A percentile compares a stretch with the other conserved stretches of the same genome.
Conservation (phyloP, 2,329 filamentous ascomycete genomes). For the Albifimbria verrucaria region DNA sequence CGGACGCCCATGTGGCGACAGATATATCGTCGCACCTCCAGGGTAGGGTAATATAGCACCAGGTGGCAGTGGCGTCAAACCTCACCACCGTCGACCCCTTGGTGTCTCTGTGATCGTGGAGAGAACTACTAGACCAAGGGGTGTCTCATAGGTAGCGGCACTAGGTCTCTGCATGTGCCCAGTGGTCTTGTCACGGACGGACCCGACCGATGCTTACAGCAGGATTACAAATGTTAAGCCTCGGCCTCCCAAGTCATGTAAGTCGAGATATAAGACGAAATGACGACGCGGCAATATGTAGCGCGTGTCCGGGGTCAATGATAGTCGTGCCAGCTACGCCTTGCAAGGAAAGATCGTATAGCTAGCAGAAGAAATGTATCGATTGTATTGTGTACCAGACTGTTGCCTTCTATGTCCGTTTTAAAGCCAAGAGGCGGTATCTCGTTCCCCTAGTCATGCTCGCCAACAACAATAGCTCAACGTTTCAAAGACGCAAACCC, state of each 20-base stretch:
- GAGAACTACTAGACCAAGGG: background rate
- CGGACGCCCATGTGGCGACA: background rate
- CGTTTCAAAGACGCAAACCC: constrained; percentile 8
- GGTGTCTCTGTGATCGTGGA: background rate
- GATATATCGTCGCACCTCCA: background rate
- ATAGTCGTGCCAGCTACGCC: too few relatives aligned
- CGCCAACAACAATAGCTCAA: constrained; percentile 2
- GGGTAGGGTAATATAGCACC: background rate
- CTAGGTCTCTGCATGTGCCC: background rate
- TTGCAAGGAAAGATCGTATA: background rate
- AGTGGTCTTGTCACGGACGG: background rate
- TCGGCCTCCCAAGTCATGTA: background rate
- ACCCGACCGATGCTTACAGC: background rate
- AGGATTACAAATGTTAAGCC: background rate
- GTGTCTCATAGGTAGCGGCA: background rate
- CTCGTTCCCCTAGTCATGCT: background rate
- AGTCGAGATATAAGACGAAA: background rate
- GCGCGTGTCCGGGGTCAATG: too few relatives aligned
- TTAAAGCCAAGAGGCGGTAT: background rate
- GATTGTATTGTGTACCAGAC: background rate
- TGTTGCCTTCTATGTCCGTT: background rate
- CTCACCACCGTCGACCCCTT: background rate
- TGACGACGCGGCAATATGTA: background rate
- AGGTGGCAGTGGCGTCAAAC: background rate
- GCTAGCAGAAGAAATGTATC: background rate